Evolutionary conservation across 768 basidiomycete species (phyloP), one percentile per base, ranked within the genome.

Genomic region (Termitomyces sp.): DNA sequence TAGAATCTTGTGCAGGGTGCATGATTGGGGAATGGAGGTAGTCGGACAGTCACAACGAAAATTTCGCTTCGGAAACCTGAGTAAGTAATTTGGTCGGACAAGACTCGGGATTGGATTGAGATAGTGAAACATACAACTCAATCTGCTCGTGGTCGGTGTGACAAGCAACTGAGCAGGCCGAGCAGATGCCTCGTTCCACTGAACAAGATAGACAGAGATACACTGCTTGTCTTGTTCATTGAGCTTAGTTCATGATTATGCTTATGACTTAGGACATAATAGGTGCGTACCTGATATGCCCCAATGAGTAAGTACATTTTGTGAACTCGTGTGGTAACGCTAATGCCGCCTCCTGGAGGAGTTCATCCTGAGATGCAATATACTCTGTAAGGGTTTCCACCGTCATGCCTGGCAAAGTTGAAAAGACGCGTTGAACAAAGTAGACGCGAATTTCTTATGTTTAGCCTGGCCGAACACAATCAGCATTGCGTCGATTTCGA

Each of bases 1-100:
- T 1, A 62, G 48, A 16, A 62, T 72, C 52, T 69, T 75, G 70
- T 90, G 87, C 26, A 93, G 72, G 22, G 82, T 80, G 70, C 92
- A 94, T 2, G 76, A 54, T 59, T 87, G 86, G 0, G 79, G 64
- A 22, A 92, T 71, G 5, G 82, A 76, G 13, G 72, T 57, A 18
- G 92, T 93, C 4, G 92, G 90, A 69, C 92, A 94, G 71, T 94
- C 92, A 67, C 92, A 94, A 34, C 87, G 84, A 67, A 93, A 93
- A 58, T 78, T 73, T 63, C 91, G 82, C 68, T 94, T 94, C 1
- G 91, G 91, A 72, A 94, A 93, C 58, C 81, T 82, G 32, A 45
- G 45, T 26, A 36, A 30, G 61, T 20, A 16, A 39, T 42, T n/a
- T 27, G 36, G 55, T 61, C 33, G 49, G 51, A 55, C 50, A 57